Evolutionary conservation across 179 eudicot genomes (phyloP), one percentile per base, ranked within the genome.

Genomic region (Actinidia chinensis): DNA sequence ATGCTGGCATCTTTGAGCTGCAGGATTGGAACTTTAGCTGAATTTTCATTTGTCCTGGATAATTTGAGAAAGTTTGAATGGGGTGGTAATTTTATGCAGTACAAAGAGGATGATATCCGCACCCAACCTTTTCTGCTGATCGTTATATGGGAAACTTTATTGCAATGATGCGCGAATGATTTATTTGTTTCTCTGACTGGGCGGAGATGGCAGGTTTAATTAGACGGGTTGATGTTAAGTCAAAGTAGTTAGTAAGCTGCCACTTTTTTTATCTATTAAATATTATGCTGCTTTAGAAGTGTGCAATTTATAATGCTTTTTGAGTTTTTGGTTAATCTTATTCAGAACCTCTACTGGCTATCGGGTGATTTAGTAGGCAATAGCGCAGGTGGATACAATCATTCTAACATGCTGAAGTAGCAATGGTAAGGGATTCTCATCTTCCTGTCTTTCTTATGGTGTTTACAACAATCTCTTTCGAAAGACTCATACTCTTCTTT

Each of bases 121-220:
- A 4, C 91, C 98, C 98, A 14, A 88, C 92, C 48, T 94, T 94
- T 84, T 94, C 97, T 68, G 98, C 97, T 44, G 98, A 94, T 86
- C 90, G 86, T 76, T 90, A 87, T 83, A 97, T 97, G 22, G 98
- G 98, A 84, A 82, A 80, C 77, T 81, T 92, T 75, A 56, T 94
- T 88, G 97, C 97, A 43, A 91, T 94, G 92, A n/a, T 94, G 97
- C 76, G 90, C 97, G 44, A 94, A 90, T 88, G 98, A 94, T 94
- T 91, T 82, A 91, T 94, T 69, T 94, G 93, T 86, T 94, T 94
- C 81, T 92, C 91, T 84, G 98, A 94, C 73, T 94, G 98, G 98
- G 91, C 89, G 76, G 98, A 94, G 23, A n/a, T n/a, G 91, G 98
- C 88, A 86, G 92, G 85, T n/a, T 87, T 94, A 81, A 90, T 94